Base-by-base conservation (phyloP, 2,329 filamentous ascomycete species). In the Cladosporium sp. region DNA sequence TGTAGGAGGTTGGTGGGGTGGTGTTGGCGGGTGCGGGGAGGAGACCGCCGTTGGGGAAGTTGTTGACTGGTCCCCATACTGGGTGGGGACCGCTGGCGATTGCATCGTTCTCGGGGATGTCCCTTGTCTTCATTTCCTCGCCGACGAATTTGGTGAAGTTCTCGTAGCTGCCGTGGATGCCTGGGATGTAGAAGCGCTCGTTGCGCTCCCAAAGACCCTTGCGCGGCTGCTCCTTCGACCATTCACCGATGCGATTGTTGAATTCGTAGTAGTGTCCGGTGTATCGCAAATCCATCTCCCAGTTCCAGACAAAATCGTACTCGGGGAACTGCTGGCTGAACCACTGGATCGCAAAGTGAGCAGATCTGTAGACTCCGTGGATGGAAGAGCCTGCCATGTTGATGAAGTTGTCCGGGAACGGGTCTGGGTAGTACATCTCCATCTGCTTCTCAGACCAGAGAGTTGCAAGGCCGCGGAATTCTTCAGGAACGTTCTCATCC, bases 391-490 rank as follows among this genome's bases (percentile, higher is more conserved):
- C 70, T 39, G 72, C 72, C 50, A 94, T 77, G 43, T 86, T 79
- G 51, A 78, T 77, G 57, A 78, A 77, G 68, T 83, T 90, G 39
- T 86, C 81, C 55, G 94, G 88, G 62, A 88, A 84, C 20, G 95
- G 83, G 42, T 86, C 88, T 46, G 93, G 86, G 69, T 97, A 98
- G 59, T 95, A 78, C 51, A 90, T 80, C 47, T 85, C 77, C 90
- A 97, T 96, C 69, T 96, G 90, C 19, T 86, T 85, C 68, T 95
- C 90, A 0, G 88, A 93, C 93, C 93, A 98, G 6, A 97, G 77
- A 0, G 88, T 95, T 16, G 87, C 87, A 64, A 98, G 83, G 40
- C 88, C 88, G 57, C 80, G 85, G 70, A 98, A 96, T 63, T 98
- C 93, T 56, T 82, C 77, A 0, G 93, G 87, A 11, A 92, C 78